Evolutionary conservation across 495 filamentous ascomycete species (phyloP).

Genomic region (Annulohypoxylon maeteangense): DNA sequence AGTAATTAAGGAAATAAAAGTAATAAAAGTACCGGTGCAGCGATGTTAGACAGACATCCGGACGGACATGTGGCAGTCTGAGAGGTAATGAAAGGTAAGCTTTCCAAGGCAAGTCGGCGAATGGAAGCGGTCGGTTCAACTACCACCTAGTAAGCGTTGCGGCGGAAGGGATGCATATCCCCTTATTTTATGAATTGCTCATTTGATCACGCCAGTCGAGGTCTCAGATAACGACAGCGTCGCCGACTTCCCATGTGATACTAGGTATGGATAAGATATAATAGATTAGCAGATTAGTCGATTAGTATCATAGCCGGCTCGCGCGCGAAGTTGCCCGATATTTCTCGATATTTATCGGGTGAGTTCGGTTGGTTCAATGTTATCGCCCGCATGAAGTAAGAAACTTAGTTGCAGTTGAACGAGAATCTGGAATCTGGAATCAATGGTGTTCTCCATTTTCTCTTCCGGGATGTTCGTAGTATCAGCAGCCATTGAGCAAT

Average conservation of each 20-base stretch:
- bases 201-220: conserved; percentile 34
- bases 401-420: conserved; percentile 7
- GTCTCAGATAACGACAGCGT: conserved; percentile 21
- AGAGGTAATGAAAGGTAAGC: conserved; percentile 22
- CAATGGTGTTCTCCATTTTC: background rate
- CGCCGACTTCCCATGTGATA: background rate
- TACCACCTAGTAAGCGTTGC: conserved; percentile 27
- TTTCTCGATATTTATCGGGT: conserved; percentile 23
- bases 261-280: conserved; percentile 24
- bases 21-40: conserved; percentile 3
- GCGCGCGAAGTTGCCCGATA: conserved; percentile 35
- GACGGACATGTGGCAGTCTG: conserved; percentile 42
- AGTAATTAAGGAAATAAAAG: background rate
- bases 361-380: conserved; percentile 15
- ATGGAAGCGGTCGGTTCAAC: conserved; percentile 23
- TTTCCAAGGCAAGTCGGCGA: conserved; percentile 12
- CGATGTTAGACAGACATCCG: background rate
- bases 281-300: background rate
- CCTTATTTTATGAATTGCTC: conserved; percentile 26
- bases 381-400: conserved; percentile 25
- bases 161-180: conserved; percentile 38
- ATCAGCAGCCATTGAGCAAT: conserved; percentile 6
- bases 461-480: background rate
- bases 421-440: conserved; percentile 6
- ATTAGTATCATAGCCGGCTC: conserved; percentile 14